Conservation (phyloP, 192 early-diverging fungal genomes). For the Backusella mclennaniae region DNA sequence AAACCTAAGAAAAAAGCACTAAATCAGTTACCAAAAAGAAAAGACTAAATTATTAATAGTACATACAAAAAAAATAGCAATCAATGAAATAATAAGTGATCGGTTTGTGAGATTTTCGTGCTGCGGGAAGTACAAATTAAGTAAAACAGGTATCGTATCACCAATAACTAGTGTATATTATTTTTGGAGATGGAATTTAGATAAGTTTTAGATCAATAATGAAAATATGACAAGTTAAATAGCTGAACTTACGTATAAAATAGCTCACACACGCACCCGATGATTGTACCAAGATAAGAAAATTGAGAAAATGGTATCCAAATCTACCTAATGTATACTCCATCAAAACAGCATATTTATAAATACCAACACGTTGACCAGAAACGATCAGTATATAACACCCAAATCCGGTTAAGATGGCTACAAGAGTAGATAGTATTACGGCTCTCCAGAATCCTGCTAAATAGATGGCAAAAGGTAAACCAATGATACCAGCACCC, state of each 20-base stretch:
- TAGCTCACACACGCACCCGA: conserved; percentile 64
- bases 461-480: conserved; percentile 63
- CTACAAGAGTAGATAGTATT: conserved; percentile 43
- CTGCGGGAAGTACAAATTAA: conserved; percentile 34
- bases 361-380: conserved; percentile 51
- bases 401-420: conserved; percentile 50
- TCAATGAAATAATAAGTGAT: conserved; percentile 36
- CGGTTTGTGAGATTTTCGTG: conserved; percentile 25
- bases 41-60: background rate
- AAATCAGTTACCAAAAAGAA: background rate
- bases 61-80: conserved; percentile 38
- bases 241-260: conserved; percentile 43
- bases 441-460: conserved; percentile 61
- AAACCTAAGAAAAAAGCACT: conserved; percentile 34
- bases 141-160: conserved; percentile 49
- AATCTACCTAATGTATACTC: conserved; percentile 50
- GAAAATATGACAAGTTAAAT: background rate
- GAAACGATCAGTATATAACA: conserved; percentile 55
- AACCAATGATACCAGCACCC: conserved; percentile 67
- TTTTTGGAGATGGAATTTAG: background rate
- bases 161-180: conserved; percentile 39
- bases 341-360: conserved; percentile 54
- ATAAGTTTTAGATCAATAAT: background rate
- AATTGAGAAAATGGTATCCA: conserved; percentile 53
- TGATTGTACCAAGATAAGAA: conserved; percentile 58